Base-by-base conservation (phyloP, 2,329 filamentous ascomycete species). In the Sordariomycetes sp. region DNA sequence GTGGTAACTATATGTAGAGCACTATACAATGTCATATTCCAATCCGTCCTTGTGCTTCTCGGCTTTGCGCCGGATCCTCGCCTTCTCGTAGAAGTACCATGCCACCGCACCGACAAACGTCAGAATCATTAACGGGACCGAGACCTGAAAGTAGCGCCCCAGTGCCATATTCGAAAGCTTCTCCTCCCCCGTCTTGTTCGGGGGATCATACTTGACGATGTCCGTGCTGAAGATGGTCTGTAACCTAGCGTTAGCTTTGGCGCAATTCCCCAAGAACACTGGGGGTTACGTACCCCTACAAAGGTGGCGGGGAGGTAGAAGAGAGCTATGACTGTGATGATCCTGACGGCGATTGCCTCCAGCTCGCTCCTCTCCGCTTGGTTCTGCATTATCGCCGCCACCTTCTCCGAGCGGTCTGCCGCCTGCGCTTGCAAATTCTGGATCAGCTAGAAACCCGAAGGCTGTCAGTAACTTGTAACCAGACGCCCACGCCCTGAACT, bases 341-440 rank as follows among this genome's bases (percentile, higher is more conserved):
- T 66, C 2, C 65, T 59, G 16, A 69, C 62, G 11, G 66, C 61
- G 59, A 63, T 61, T 10, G 65, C 60, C 46, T 65, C 64, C 3
- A 62, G 60, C 40, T 67, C 66, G 37, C 37, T 43, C 37, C 37
- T 43, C 12, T 43, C 37, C 37, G 37, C 37, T 16, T 43, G 37
- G 14, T 43, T n/a, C 12, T 43, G 37, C 61, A 65, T 68, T 5
- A 61, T 66, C 8, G 60, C 60, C 5, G 66, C 68, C 57, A 70
- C 62, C 1, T 63, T 58, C 48, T 68, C 63, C 62, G 66, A 65
- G 16, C 65, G 64, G 22, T 66, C 64, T 1, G 68, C 65, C 6
- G 63, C 62, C 54, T 73, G 69, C 25, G 64, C 65, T 57, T 70
- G 68, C 4, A 71, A 61, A 58, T 71, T 65, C 53, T 72, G 69